Base-by-base conservation (phyloP, 139 green algal species). In the Coccomyxa sp. region DNA sequence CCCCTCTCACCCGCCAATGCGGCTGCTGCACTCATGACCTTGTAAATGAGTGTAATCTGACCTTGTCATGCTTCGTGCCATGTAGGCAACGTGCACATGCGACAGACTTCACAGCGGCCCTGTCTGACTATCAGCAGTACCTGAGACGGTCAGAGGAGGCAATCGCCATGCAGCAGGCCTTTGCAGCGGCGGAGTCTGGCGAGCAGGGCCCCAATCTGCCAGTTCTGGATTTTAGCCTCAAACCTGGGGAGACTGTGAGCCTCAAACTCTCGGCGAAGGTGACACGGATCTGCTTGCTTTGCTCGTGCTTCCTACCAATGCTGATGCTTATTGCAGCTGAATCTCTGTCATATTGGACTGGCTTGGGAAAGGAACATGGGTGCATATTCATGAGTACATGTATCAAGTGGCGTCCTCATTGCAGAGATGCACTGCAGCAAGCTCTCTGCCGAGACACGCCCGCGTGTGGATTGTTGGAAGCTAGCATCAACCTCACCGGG, bases 121-220 rank as follows among this genome's bases (percentile, higher is more conserved):
- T 96, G 58, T 85, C 94, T 63, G 93, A 96, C 77, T 92, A 95
- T 87, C 82, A 87, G 28, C 85, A 89, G 84, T 94, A 93, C 84
- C 83, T 96, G 66, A 77, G 87, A 11, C 85, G 91, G 3, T 90
- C 90, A 79, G 76, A 86, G 14, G 87, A 91, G 77, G 93, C 93
- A 16, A 84, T 86, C 23, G 82, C 79, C 15, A 89, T 90, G 88
- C 81, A 83, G 21, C 45, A 82, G 15, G 85, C 85, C 13, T 91
- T 83, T 79, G 83, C 81, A 60, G 71, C 71, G n/a, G 28, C 82
- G n/a, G 18, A 17, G 15, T 59, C 59, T 30, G 76, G 57, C 30
- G 13, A 67, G 15, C 23, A 78, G 71, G 71, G 28, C 28, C n/a
- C 71, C 3, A 78, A 78, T 27, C 71, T 78, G 10, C 71, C 71